A percentile compares a stretch with the other conserved stretches of the same genome.
These are phyloP conservation scores for Ascoidea asiatica DNA, from an alignment of 805 yeast genomes.

Conservation along the genomic window DNA sequence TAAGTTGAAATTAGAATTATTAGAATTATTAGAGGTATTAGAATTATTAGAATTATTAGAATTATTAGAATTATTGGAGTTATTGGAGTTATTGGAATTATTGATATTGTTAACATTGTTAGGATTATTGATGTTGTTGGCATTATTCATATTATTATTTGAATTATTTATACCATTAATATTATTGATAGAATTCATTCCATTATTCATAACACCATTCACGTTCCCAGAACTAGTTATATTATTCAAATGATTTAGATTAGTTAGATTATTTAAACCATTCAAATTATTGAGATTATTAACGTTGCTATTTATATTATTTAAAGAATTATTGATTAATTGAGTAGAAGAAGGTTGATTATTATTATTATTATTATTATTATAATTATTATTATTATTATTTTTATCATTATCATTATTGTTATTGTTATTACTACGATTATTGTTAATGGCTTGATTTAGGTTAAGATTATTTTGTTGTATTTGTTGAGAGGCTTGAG, in stretches of 20 bases:
- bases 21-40: neutral
- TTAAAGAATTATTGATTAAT: no score
- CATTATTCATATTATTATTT: neutral
- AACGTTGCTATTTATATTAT: neutral
- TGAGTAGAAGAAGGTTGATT: no score
- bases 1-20: no score
- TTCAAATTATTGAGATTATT: neutral
- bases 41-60: neutral
- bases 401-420: no score
- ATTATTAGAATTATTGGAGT: neutral
- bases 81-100: neutral
- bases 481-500: no score
- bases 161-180: neutral
- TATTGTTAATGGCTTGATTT: no score
- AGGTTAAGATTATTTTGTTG: no score
- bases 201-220: no score
- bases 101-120: neutral
- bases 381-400: no score
- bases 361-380: no score
- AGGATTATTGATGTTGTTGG: neutral
- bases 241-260: no score
- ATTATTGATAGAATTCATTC: neutral
- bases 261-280: neutral
- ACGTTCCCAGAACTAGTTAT: neutral
- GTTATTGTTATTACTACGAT: no score